phyloP scores from a whole-genome alignment of 1,284 basidiomycete genomes.

The Tilletia indica region DNA sequence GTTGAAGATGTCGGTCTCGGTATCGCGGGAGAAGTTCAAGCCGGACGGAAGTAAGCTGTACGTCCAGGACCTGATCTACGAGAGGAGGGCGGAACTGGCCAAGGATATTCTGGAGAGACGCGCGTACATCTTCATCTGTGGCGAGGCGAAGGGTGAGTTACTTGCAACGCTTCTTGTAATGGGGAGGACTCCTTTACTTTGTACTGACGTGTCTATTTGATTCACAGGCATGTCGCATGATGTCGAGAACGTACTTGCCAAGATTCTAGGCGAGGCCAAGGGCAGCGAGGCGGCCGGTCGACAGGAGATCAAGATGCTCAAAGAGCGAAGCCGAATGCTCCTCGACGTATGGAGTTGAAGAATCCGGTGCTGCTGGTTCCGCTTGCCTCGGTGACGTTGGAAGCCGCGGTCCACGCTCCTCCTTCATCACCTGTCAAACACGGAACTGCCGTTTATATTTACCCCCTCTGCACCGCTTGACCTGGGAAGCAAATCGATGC shows the following conservation, averaged over 20 bases:
- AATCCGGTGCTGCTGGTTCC: too few species aligned
- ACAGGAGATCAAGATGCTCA: slow-evolving; percentile 86
- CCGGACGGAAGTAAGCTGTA: slow-evolving; percentile 93
- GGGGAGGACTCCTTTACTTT: not conserved
- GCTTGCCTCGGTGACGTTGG: too few species aligned
- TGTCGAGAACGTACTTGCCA: slow-evolving; percentile 81
- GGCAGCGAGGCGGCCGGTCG: slow-evolving; percentile 77
- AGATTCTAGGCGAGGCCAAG: slow-evolving; percentile 89
- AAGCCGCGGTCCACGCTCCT: too few species aligned
- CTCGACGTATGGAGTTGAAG: slow-evolving; percentile 37
- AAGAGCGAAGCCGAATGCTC: slow-evolving; percentile 76
- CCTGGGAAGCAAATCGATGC: too few species aligned
- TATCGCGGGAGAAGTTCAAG: slow-evolving; percentile 74
- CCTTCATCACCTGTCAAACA: too few species aligned
- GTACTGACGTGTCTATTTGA: not conserved
- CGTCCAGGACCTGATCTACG: slow-evolving; percentile 73
- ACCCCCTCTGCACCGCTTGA: too few species aligned
- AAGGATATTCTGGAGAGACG: slow-evolving; percentile 87
- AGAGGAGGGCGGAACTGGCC: slow-evolving; percentile 64
- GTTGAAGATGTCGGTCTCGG: slow-evolving; percentile 80
- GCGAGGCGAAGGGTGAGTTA: slow-evolving; percentile 75
- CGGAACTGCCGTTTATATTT: too few species aligned
- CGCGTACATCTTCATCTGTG: slow-evolving; percentile 74
- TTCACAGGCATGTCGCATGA: slow-evolving; percentile 75
- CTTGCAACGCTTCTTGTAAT: not conserved